A percentile compares a stretch with the other conserved stretches of the same genome.
Evolutionary conservation across 2,329 filamentous ascomycete species (phyloP).

Genomic region (Arthrinium phaeospermum): DNA sequence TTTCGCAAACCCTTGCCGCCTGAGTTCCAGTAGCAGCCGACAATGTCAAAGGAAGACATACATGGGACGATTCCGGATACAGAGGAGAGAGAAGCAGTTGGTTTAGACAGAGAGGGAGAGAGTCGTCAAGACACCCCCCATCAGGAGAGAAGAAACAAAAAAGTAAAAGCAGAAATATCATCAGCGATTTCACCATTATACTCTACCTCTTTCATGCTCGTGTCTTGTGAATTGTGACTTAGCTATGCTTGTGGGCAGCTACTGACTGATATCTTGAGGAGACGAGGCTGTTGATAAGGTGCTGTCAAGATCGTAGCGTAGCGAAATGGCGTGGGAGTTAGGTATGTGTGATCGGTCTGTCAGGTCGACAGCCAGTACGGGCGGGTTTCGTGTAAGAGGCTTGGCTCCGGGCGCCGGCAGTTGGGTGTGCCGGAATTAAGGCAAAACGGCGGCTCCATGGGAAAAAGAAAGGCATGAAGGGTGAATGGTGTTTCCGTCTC

Average conservation of each 20-base stretch:
- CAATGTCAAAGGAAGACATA: background rate
- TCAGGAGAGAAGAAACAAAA: background rate
- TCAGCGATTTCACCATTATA: conserved; percentile 11
- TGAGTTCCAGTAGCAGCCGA: conserved; percentile 1
- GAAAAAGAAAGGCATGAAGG: background rate
- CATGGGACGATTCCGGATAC: background rate
- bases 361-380: background rate
- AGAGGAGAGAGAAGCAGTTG: background rate
- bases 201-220: background rate
- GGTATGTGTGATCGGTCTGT: too few species aligned
- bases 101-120: background rate
- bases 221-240: background rate
- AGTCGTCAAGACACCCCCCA: background rate
- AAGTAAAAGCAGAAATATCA: conserved; percentile 14
- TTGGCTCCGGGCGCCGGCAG: background rate
- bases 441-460: background rate
- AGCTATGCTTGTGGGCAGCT: background rate
- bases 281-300: too few species aligned
- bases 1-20: background rate
- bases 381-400: background rate
- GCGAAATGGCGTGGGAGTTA: too few species aligned
- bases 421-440: background rate
- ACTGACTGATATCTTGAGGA: too few species aligned
- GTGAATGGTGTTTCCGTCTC: background rate
- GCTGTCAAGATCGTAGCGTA: too few species aligned